Evolutionary conservation across 2,329 filamentous ascomycete species (phyloP).

Genomic region (Ophiostoma montium): DNA sequence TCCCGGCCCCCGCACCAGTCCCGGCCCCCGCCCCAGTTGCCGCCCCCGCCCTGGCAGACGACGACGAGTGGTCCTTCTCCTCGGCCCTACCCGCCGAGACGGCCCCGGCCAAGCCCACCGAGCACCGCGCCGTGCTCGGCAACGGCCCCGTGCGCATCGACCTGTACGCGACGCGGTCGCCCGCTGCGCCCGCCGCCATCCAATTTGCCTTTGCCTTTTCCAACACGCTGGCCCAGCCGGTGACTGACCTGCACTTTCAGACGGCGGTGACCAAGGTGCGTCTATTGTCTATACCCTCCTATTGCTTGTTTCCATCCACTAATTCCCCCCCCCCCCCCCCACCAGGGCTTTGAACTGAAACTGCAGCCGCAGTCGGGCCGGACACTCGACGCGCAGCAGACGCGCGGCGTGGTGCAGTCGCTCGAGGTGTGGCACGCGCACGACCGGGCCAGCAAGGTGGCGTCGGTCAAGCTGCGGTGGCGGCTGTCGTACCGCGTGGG

Average conservation of each 20-base stretch:
- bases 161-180: constrained; percentile 51
- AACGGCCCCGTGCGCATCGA: constrained; percentile 59
- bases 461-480: constrained; percentile 79
- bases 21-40: constrained; percentile 19
- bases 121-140: constrained; percentile 52
- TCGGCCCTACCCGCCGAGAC: constrained; percentile 60
- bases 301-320: no score
- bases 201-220: constrained; percentile 68
- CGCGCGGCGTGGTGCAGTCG: constrained; percentile 63
- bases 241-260: constrained; percentile 77
- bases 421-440: constrained; percentile 65
- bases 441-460: constrained; percentile 52
- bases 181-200: constrained; percentile 41
- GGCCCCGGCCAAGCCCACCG: constrained; percentile 32
- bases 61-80: constrained; percentile 90
- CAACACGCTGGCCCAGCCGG: constrained; percentile 56
- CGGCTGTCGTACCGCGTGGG: constrained; percentile 67
- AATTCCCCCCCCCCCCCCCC: no score
- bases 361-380: constrained; percentile 78
- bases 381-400: constrained; percentile 57
- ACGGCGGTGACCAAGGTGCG: constrained; percentile 82
- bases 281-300: constrained; percentile 5
- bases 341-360: constrained; percentile 62
- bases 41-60: constrained; percentile 32
- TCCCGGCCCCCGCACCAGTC: constrained; percentile 10